phyloP scores from a whole-genome alignment of 768 basidiomycete species.

The Tubosaeta sp. region DNA sequence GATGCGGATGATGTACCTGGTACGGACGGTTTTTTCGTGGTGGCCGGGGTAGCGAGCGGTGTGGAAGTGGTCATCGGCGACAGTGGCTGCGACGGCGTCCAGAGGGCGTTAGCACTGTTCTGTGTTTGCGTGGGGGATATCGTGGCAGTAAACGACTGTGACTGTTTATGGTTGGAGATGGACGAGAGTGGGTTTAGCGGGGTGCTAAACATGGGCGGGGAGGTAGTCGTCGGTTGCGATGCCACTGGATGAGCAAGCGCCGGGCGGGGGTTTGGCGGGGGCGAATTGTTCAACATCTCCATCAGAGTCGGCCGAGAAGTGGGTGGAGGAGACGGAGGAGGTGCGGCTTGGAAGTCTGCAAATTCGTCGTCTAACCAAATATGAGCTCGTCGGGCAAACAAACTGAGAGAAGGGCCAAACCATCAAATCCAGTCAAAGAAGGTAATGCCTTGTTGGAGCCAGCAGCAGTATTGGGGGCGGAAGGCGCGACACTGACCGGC shows the following conservation, averaged over 20 bases:
- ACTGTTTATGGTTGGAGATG: constrained; percentile 20
- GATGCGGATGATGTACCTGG: constrained; percentile 25
- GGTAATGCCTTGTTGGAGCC: constrained; percentile 31
- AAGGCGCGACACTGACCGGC: constrained; percentile 28
- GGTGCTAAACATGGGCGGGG: constrained; percentile 27
- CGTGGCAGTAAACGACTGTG: constrained; percentile 15
- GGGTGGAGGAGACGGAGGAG: constrained; percentile 37
- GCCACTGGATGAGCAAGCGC: constrained; percentile 12
- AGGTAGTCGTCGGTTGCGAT: constrained; percentile 12
- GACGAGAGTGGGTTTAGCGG: constrained; percentile 25
- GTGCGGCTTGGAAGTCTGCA: constrained; percentile 79
- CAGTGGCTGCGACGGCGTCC: constrained; percentile 27
- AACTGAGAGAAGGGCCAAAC: constrained; percentile 8
- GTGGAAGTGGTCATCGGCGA: constrained; percentile 19
- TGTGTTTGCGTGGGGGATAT: constrained; percentile 19
- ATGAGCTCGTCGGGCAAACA: constrained; percentile 3
- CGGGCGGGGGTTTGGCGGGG: constrained; percentile 16
- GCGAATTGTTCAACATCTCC: constrained; percentile 42
- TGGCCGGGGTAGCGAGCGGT: constrained; percentile 6
- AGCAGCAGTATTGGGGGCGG: constrained; percentile 1
- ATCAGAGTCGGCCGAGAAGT: constrained; percentile 39
- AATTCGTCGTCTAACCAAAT: constrained; percentile 70
- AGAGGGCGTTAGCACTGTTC: constrained; percentile 16
- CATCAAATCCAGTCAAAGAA: constrained; percentile 26
- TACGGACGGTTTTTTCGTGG: constrained; percentile 13